These are phyloP conservation scores for Martensiomyces pterosporus DNA, from an alignment of 192 early-diverging fungal species.

Conservation along the genomic window DNA sequence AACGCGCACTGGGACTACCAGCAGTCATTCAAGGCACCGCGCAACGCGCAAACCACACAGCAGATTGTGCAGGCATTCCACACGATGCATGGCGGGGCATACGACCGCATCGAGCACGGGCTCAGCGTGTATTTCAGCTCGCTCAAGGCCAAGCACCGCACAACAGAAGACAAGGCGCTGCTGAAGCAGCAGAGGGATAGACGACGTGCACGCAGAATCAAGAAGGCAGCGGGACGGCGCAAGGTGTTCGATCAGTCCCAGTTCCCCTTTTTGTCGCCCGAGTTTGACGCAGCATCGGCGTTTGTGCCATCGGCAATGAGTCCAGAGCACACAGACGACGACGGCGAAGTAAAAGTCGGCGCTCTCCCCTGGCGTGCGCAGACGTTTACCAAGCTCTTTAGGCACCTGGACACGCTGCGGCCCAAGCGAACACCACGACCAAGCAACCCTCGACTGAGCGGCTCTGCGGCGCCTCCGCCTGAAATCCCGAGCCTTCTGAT, in stretches of 20 bases:
- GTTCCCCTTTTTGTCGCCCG: slow-evolving; percentile 36
- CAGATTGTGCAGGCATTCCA: slow-evolving; percentile 36
- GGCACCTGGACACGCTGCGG: slow-evolving; percentile 42
- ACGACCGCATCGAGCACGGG: slow-evolving; percentile 48
- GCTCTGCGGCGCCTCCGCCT: slow-evolving; percentile 19
- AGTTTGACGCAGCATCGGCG: slow-evolving; percentile 26
- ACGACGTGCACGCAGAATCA: slow-evolving; percentile 38
- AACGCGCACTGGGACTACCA: slow-evolving; percentile 46
- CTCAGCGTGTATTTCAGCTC: slow-evolving; percentile 51
- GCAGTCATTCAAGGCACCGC: slow-evolving; percentile 50
- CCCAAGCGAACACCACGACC: slow-evolving; percentile 48
- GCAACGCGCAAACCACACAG: slow-evolving; percentile 42
- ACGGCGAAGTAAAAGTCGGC: slow-evolving; percentile 47
- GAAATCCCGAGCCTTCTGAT: slow-evolving; percentile 39
- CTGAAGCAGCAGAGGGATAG: slow-evolving; percentile 51
- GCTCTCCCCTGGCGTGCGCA: slow-evolving; percentile 33
- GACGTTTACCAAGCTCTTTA: slow-evolving; percentile 32
- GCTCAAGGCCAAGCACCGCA: slow-evolving; percentile 48
- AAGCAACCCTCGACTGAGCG: slow-evolving; percentile 18
- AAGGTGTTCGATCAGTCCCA: slow-evolving; percentile 43
- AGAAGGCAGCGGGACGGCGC: slow-evolving; percentile 39
- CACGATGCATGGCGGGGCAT: slow-evolving; percentile 18
- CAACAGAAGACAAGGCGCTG: slow-evolving; percentile 48
- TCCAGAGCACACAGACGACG: slow-evolving; percentile 49
- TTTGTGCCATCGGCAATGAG: slow-evolving; percentile 45